Conservation (phyloP, 2,329 filamentous ascomycete species). For the Phialemoniopsis sp. region DNA sequence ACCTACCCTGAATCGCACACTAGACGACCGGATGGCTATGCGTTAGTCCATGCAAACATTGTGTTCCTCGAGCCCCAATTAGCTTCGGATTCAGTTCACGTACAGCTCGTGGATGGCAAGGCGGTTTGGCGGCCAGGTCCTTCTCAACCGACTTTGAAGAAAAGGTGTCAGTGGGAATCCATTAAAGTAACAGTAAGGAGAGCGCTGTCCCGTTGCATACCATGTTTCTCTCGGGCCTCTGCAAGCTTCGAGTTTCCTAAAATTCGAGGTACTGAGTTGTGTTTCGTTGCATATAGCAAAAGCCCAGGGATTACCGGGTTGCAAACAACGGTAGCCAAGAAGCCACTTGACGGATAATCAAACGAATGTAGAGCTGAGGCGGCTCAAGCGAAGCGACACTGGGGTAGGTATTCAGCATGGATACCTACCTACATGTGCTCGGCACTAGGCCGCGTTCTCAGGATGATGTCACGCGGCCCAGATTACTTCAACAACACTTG, state of each 20-base stretch:
- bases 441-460: too few species aligned
- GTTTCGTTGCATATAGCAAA: too few species aligned
- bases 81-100: constrained; percentile 25
- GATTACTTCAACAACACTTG: too few species aligned
- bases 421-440: too few species aligned
- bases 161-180: constrained; percentile 5
- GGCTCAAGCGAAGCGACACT: too few species aligned
- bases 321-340: too few species aligned
- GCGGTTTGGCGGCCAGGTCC: constrained; percentile 69
- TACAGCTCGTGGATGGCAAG: constrained; percentile 83
- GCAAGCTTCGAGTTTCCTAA: background rate
- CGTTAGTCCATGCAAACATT: background rate
- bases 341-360: too few species aligned
- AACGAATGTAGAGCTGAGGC: too few species aligned
- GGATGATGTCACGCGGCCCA: too few species aligned
- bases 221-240: constrained; percentile 1
- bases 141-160: constrained; percentile 49
- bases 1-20: constrained; percentile 85
- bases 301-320: too few species aligned
- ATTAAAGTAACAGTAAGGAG: background rate
- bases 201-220: background rate
- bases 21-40: constrained; percentile 22
- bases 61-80: background rate
- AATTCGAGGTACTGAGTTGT: too few species aligned
- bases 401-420: too few species aligned